A percentile compares a stretch with the other conserved stretches of the same genome.
phyloP scores from a whole-genome alignment of 169 alveolate genomes.

The Eimeria zaria region DNA sequence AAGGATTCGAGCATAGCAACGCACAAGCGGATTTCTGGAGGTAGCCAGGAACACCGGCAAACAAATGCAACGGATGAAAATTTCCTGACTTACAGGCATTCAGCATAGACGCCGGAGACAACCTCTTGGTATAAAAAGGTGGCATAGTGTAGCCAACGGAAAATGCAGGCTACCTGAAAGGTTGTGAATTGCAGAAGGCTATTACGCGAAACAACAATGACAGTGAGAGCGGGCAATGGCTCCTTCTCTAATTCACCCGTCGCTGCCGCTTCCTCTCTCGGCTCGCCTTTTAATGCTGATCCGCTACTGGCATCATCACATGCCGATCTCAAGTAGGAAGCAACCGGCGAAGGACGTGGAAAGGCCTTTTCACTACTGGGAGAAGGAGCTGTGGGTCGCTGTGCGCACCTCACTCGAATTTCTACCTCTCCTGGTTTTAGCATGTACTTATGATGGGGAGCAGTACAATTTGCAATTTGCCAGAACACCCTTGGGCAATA shows the following conservation, averaged over 20 bases:
- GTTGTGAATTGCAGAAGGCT: constrained; percentile 41
- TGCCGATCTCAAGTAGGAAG: neutral
- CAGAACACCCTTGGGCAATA: constrained; percentile 55
- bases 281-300: neutral
- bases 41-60: neutral
- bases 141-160: constrained; percentile 63
- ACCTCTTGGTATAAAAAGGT: constrained; percentile 46
- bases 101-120: constrained; percentile 73
- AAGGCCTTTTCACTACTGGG: neutral
- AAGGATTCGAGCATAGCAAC: neutral
- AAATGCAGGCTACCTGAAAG: constrained; percentile 53
- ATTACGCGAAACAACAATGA: constrained; percentile 1
- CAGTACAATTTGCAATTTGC: constrained; percentile 25
- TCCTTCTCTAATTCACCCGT: constrained; percentile 21
- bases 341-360: constrained; percentile 21
- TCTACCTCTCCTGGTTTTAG: constrained; percentile 68
- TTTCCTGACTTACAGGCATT: constrained; percentile 57
- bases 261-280: neutral
- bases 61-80: neutral
- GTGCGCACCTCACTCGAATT: constrained; percentile 53
- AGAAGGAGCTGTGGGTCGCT: constrained; percentile 58
- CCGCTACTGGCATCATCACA: neutral
- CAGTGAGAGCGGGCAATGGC: constrained; percentile 25
- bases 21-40: neutral
- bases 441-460: constrained; percentile 36